A percentile compares a stretch with the other conserved stretches of the same genome.
Evolutionary conservation across 1,139 yeast species (phyloP).

Genomic region (Candida labiduridarum): DNA sequence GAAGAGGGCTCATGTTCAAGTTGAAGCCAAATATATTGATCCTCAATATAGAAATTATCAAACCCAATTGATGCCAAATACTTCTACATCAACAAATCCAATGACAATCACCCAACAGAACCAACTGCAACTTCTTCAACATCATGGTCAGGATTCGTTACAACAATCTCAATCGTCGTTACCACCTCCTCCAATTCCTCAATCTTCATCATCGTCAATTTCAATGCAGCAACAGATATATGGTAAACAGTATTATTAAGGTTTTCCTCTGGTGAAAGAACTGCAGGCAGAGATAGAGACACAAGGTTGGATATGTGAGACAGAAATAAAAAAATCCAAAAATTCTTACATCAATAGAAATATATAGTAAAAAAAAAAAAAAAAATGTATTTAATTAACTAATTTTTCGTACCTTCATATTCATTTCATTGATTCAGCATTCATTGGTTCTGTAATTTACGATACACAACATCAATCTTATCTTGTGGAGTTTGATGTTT

Average conservation of each 20-base stretch:
- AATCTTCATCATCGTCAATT: conserved; percentile 2
- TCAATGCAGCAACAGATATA: conserved; percentile 6
- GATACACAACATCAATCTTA: conserved; percentile 61
- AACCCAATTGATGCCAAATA: conserved; percentile 3
- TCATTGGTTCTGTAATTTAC: conserved; percentile 34
- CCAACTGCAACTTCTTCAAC: conserved; percentile 1
- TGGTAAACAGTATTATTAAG: conserved; percentile 2
- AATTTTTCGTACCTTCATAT: neutral
- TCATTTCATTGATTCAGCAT: neutral
- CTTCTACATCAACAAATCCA: neutral
- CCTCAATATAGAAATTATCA: conserved; percentile 6
- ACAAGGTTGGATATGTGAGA: neutral
- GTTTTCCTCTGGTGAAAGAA: too few relatives aligned
- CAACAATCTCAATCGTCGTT: conserved; percentile 3
- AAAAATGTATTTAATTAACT: neutral
- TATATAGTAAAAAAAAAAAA: neutral
- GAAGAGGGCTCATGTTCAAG: conserved; percentile 9
- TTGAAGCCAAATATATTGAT: conserved; percentile 5
- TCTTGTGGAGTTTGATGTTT: conserved; percentile 68
- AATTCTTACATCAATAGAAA: neutral
- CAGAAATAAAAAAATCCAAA: neutral
- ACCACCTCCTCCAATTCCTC: conserved; percentile 4
- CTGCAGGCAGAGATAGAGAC: neutral
- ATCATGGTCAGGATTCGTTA: neutral
- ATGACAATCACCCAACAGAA: conserved; percentile 30